Conservation (phyloP, 2,329 filamentous ascomycete genomes). For the Aspergillus pseudoviridinutans region DNA sequence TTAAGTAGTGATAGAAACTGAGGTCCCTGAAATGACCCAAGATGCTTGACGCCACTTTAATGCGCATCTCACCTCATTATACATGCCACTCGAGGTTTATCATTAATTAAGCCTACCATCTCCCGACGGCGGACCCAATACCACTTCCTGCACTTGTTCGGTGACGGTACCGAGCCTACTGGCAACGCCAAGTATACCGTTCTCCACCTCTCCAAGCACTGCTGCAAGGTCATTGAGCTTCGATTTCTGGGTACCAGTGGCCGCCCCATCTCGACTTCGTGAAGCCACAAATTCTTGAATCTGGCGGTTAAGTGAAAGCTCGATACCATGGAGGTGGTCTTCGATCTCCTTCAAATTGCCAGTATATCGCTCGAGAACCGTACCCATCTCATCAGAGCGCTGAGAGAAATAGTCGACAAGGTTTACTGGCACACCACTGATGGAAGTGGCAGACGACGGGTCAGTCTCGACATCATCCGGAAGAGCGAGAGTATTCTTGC, state of each 20-base stretch:
- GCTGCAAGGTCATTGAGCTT: conserved; percentile 48
- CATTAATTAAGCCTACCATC: conserved; percentile 24
- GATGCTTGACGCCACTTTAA: not conserved
- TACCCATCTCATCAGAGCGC: conserved; percentile 59
- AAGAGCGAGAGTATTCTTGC: conserved; percentile 44
- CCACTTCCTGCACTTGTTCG: conserved; percentile 58
- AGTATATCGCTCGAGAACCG: conserved; percentile 56
- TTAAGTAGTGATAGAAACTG: not conserved
- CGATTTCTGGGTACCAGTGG: conserved; percentile 43
- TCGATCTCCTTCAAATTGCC: conserved; percentile 62
- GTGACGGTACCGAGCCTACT: conserved; percentile 56
- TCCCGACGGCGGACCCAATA: conserved; percentile 38
- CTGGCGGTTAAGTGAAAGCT: conserved; percentile 57
- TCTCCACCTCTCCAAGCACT: conserved; percentile 62
- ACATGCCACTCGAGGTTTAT: not conserved
- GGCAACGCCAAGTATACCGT: conserved; percentile 61
- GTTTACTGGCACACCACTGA: conserved; percentile 54
- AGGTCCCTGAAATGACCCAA: not conserved
- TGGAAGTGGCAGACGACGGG: conserved; percentile 36
- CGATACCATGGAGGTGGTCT: conserved; percentile 61
- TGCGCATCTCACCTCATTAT: not conserved
- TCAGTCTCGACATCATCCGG: conserved; percentile 44
- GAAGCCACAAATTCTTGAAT: conserved; percentile 52
- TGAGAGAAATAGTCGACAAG: conserved; percentile 62
- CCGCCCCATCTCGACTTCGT: conserved; percentile 36